Evolutionary conservation across 441 rosid species (phyloP).

Genomic region (Rhodomyrtus psidioides): DNA sequence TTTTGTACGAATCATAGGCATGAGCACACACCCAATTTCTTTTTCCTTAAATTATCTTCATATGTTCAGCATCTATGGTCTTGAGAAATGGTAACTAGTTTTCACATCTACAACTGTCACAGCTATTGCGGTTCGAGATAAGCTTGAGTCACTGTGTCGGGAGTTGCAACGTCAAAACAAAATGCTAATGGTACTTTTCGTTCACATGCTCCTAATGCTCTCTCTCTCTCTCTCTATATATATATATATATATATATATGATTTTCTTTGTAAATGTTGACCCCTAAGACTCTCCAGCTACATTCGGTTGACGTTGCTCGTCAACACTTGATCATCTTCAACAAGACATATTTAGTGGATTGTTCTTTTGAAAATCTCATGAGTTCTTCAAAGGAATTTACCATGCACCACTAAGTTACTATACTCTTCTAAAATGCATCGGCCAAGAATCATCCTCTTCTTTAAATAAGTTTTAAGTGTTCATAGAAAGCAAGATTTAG

Average conservation of each 20-base stretch:
- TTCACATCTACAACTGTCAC: slow-evolving; percentile 3
- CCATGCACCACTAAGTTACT: background rate
- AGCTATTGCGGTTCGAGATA: slow-evolving; percentile 81
- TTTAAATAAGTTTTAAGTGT: background rate
- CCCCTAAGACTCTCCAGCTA: background rate
- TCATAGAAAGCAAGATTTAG: background rate
- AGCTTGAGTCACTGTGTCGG: slow-evolving; percentile 83
- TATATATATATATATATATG: no score
- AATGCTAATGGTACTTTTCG: slow-evolving; percentile 62
- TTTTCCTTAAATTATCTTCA: background rate
- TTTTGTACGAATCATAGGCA: background rate
- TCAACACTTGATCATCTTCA: background rate
- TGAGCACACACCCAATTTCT: background rate
- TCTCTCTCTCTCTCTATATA: background rate
- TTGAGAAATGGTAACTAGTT: background rate
- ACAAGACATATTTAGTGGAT: background rate
- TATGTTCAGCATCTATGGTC: background rate
- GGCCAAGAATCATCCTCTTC: background rate
- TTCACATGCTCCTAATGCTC: background rate
- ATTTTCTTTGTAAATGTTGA: background rate
- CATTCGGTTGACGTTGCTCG: background rate
- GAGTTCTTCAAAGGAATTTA: background rate
- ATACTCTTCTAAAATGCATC: background rate
- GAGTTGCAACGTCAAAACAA: slow-evolving; percentile 94
- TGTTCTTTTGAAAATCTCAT: background rate